phyloP scores from a whole-genome alignment of 495 filamentous ascomycete genomes.

The Aspergillus haitiensis region DNA sequence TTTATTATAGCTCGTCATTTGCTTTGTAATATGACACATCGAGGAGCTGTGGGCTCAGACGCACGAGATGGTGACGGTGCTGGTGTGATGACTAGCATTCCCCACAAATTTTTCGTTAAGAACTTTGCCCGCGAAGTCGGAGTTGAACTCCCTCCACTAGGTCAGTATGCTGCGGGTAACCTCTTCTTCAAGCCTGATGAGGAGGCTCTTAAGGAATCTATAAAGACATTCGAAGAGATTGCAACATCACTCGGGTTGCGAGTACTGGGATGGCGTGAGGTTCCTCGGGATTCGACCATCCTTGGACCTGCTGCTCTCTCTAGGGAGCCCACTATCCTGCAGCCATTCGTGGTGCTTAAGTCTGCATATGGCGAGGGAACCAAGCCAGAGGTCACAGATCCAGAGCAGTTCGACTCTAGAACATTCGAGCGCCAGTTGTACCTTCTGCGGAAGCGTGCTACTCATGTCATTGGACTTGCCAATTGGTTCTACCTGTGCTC shows the following conservation, averaged over 20 bases:
- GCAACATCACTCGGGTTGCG: conserved; percentile 83
- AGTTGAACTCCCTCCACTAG: conserved; percentile 79
- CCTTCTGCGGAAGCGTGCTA: conserved; percentile 90
- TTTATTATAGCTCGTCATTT: conserved; percentile 72
- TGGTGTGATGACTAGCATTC: conserved; percentile 99
- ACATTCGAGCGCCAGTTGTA: conserved; percentile 93
- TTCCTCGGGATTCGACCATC: conserved; percentile 88
- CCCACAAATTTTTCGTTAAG: conserved; percentile 98
- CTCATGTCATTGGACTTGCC: conserved; percentile 89
- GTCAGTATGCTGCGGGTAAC: conserved; percentile 97
- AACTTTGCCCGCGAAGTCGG: conserved; percentile 91
- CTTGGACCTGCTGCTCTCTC: conserved; percentile 92
- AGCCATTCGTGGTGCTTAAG: conserved; percentile 90
- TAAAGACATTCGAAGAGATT: conserved; percentile 85
- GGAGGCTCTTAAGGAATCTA: conserved; percentile 83
- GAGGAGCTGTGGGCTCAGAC: conserved; percentile 96
- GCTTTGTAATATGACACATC: conserved; percentile 99
- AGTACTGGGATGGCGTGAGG: conserved; percentile 95
- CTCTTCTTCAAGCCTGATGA: conserved; percentile 97
- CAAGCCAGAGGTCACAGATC: conserved; percentile 76
- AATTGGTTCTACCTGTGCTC: conserved; percentile 99
- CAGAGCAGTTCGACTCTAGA: conserved; percentile 76
- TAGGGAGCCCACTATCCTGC: conserved; percentile 89
- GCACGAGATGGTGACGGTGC: conserved; percentile 96
- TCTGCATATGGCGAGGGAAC: conserved; percentile 85